Percentiles rank a stretch among this genome's conserved stretches.
These are phyloP conservation scores for Solanum chacoense DNA, from an alignment of 305 asterid genomes.

Conservation along the genomic window DNA sequence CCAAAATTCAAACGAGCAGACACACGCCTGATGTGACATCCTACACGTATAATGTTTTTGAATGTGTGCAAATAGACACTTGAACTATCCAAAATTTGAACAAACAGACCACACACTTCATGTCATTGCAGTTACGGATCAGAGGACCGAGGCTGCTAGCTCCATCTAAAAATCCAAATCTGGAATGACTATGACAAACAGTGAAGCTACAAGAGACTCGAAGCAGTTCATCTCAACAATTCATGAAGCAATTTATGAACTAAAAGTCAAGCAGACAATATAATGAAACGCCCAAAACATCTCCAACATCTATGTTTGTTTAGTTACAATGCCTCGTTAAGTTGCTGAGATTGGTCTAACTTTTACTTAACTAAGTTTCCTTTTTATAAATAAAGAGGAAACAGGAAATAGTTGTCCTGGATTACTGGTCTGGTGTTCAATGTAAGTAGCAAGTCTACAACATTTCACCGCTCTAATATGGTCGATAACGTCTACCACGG, in stretches of 20 bases:
- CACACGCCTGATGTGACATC: not conserved
- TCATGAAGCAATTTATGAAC: not conserved
- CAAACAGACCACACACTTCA: not conserved
- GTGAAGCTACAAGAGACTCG: not conserved
- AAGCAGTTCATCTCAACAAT: not conserved
- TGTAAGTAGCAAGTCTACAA: not conserved
- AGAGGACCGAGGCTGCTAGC: not conserved
- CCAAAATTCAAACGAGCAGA: not conserved
- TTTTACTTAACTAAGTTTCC: not conserved
- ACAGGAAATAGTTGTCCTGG: not conserved
- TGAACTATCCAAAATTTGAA: not conserved
- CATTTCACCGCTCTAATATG: slow-evolving; percentile 13
- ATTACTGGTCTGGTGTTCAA: not conserved
- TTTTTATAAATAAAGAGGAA: not conserved
- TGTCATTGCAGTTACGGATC: not conserved
- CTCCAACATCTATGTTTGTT: not conserved
- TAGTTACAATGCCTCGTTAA: slow-evolving; percentile 3
- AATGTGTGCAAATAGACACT: not conserved
- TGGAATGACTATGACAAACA: not conserved
- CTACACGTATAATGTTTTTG: too few relatives aligned
- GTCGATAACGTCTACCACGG: slow-evolving; percentile 28
- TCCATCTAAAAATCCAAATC: not conserved
- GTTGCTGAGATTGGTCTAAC: not conserved
- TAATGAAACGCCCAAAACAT: not conserved
- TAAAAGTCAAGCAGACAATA: not conserved